A percentile compares a stretch with the other conserved stretches of the same genome.
Conservation (phyloP, 2,329 filamentous ascomycete species). For the Mollisia scopiformis region DNA sequence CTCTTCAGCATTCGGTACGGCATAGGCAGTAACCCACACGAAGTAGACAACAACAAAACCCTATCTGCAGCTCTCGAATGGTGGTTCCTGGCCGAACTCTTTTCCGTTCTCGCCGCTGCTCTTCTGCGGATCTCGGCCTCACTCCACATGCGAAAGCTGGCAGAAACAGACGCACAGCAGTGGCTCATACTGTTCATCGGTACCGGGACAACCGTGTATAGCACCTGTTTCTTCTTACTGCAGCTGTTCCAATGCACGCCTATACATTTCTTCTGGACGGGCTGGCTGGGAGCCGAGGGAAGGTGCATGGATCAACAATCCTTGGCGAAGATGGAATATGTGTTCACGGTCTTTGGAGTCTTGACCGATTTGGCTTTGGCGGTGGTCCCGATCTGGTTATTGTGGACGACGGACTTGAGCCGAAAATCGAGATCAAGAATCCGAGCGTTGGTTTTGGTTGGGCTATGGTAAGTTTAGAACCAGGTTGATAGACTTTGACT, state of each 20-base stretch:
- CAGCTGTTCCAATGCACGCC: conserved; percentile 53
- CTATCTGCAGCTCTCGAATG: conserved; percentile 6
- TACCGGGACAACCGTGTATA: conserved; percentile 38
- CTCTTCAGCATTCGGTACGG: conserved; percentile 6
- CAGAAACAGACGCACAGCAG: background rate
- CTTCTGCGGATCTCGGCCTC: conserved; percentile 44
- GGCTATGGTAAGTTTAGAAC: conserved; percentile 36
- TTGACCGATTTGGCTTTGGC: conserved; percentile 53
- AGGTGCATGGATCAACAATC: conserved; percentile 45
- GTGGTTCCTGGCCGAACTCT: conserved; percentile 24
- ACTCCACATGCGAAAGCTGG: conserved; percentile 35
- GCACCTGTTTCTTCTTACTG: conserved; percentile 46
- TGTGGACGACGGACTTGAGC: conserved; percentile 53
- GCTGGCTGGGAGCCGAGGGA: conserved; percentile 39
- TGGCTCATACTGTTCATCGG: conserved; percentile 39
- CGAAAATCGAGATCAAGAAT: conserved; percentile 42
- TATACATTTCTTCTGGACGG: conserved; percentile 51
- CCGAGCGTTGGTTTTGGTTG: conserved; percentile 47
- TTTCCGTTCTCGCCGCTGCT: conserved; percentile 45
- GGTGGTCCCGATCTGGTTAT: conserved; percentile 51
- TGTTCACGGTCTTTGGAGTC: conserved; percentile 48
- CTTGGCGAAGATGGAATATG: conserved; percentile 46
- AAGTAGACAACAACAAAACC: background rate
- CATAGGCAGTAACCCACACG: background rate
- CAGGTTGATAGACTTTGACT: background rate